Percentiles rank a stretch among this genome's conserved stretches.
Conservation (phyloP, 208 protist genomes). For the Phytomonas serpens region DNA sequence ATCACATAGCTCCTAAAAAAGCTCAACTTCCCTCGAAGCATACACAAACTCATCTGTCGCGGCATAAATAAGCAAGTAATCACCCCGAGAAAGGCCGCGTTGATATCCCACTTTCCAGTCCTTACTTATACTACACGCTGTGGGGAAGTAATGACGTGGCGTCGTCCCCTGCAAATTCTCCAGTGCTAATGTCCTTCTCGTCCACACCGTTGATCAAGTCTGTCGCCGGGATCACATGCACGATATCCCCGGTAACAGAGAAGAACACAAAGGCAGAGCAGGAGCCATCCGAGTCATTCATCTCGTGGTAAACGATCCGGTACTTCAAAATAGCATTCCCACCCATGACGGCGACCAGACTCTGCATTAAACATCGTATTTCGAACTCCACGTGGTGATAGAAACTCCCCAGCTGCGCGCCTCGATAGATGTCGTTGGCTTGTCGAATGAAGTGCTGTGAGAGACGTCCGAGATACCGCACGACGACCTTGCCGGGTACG, state of each 20-base stretch:
- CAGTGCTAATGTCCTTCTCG: background rate
- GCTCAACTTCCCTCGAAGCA: background rate
- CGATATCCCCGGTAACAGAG: constrained; percentile 85
- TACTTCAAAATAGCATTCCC: constrained; percentile 85
- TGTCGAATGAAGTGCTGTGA: constrained; percentile 91
- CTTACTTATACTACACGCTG: background rate
- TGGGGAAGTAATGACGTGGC: background rate
- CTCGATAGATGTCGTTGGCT: constrained; percentile 35
- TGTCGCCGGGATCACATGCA: constrained; percentile 37
- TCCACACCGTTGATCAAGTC: constrained; percentile 12
- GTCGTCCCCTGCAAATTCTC: background rate
- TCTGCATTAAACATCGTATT: constrained; percentile 62
- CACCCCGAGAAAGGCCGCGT: background rate
- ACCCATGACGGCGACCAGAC: constrained; percentile 70
- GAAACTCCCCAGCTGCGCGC: constrained; percentile 49
- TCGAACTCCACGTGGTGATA: constrained; percentile 73
- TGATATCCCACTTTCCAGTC: background rate
- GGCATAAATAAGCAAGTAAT: background rate
- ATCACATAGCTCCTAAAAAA: background rate
- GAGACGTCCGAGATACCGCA: constrained; percentile 79
- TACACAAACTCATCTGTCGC: background rate
- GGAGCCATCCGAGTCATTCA: constrained; percentile 73
- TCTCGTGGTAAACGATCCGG: constrained; percentile 74
- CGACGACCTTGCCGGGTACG: constrained; percentile 68
- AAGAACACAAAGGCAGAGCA: constrained; percentile 66